Conservation (phyloP, 1,139 yeast species). For the Lodderomyces orthopsilosis region DNA sequence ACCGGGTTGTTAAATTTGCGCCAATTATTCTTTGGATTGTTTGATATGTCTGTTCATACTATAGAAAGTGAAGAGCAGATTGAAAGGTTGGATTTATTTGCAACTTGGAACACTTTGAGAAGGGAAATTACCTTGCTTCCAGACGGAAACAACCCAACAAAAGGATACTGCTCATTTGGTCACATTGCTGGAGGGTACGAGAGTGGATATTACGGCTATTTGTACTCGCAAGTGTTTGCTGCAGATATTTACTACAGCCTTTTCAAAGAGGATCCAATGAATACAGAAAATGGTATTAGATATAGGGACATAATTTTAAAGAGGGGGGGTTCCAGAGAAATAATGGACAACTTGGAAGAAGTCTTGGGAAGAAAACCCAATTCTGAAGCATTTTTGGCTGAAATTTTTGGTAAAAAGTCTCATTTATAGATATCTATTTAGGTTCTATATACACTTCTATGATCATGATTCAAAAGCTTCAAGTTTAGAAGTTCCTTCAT, state of each 20-base stretch:
- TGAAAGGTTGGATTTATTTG: constrained; percentile 44
- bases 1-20: constrained; percentile 69
- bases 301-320: constrained; percentile 70
- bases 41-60: constrained; percentile 72
- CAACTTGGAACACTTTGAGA: constrained; percentile 63
- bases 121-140: constrained; percentile 56
- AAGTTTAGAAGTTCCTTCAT: constrained; percentile 72
- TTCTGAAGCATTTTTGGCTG: constrained; percentile 66
- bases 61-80: constrained; percentile 38
- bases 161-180: constrained; percentile 75
- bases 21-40: constrained; percentile 73
- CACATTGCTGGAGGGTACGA: constrained; percentile 85
- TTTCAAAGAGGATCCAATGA: constrained; percentile 67
- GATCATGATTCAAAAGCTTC: constrained; percentile 60
- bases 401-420: constrained; percentile 31
- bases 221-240: constrained; percentile 84
- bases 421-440: constrained; percentile 1
- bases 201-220: constrained; percentile 82
- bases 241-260: constrained; percentile 77
- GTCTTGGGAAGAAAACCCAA: constrained; percentile 76
- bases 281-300: constrained; percentile 55
- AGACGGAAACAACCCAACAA: constrained; percentile 52
- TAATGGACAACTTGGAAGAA: constrained; percentile 59
- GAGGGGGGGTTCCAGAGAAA: constrained; percentile 73
- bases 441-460: constrained; percentile 7